These are phyloP conservation scores for Rhynchospora tenuis DNA, from an alignment of 176 grass and related monocot genomes.

Conservation along the genomic window DNA sequence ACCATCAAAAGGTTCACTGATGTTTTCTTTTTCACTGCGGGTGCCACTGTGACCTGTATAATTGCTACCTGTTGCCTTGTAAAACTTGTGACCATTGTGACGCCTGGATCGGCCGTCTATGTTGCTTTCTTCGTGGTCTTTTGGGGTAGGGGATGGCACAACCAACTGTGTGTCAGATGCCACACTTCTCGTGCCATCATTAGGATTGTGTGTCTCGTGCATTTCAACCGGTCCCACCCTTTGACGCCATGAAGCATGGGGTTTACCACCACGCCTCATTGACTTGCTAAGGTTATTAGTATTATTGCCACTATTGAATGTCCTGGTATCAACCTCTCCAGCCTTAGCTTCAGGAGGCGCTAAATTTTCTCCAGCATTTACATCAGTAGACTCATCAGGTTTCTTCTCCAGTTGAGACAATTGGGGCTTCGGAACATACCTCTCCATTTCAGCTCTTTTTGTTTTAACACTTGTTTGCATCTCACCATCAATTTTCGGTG, in stretches of 20 bases:
- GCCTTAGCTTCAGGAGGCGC: slow-evolving; percentile 35
- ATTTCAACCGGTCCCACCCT: slow-evolving; percentile 41
- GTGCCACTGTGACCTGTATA: slow-evolving; percentile 31
- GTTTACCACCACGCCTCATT: slow-evolving; percentile 47
- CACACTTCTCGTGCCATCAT: slow-evolving; percentile 26
- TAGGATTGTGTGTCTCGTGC: slow-evolving; percentile 28
- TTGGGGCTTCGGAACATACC: slow-evolving; percentile 92
- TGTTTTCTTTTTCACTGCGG: slow-evolving; percentile 31
- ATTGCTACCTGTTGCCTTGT: slow-evolving; percentile 33
- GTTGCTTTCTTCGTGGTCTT: slow-evolving; percentile 40
- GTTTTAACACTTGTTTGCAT: slow-evolving; percentile 38
- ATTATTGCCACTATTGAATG: not conserved
- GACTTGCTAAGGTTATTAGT: slow-evolving; percentile 36
- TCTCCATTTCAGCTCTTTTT: slow-evolving; percentile 97
- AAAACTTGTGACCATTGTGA: slow-evolving; percentile 47
- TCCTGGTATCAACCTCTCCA: slow-evolving; percentile 34
- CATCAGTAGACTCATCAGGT: slow-evolving; percentile 34
- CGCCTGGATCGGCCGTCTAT: slow-evolving; percentile 36
- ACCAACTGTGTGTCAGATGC: slow-evolving; percentile 31
- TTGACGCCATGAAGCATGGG: slow-evolving; percentile 79
- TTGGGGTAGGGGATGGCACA: slow-evolving; percentile 15
- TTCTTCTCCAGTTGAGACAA: slow-evolving; percentile 75
- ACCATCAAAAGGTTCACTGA: not conserved
- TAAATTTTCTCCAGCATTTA: slow-evolving; percentile 31
- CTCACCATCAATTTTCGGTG: slow-evolving; percentile 15